Conservation (phyloP, 495 filamentous ascomycete species). For the Glutinoglossum americanum region DNA sequence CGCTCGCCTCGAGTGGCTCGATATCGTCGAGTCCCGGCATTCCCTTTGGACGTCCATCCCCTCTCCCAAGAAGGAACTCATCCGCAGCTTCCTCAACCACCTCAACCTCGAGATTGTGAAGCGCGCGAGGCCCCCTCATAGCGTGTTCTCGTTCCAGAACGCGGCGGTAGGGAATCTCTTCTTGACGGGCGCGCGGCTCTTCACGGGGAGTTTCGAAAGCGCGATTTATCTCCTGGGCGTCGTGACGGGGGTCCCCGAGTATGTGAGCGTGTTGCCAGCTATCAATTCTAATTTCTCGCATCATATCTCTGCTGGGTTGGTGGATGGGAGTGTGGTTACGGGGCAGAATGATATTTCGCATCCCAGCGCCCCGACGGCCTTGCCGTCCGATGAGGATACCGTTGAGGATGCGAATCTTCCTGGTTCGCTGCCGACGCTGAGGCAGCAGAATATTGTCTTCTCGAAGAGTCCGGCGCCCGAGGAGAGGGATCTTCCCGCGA, state of each 20-base stretch:
- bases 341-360: constrained; percentile 90
- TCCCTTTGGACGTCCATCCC: constrained; percentile 54
- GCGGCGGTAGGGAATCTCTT: constrained; percentile 92
- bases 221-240: constrained; percentile 64
- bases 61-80: constrained; percentile 71
- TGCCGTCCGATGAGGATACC: constrained; percentile 14
- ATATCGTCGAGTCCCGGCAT: constrained; percentile 66
- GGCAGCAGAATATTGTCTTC: constrained; percentile 59
- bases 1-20: constrained; percentile 59
- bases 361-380: constrained; percentile 31
- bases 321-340: constrained; percentile 56
- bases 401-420: constrained; percentile 80
- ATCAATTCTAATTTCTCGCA: constrained; percentile 88
- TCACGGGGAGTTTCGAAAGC: constrained; percentile 60
- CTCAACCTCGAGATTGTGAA: constrained; percentile 85
- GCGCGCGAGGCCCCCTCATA: constrained; percentile 47
- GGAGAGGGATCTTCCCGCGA: constrained; percentile 49
- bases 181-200: constrained; percentile 61
- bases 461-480: constrained; percentile 30
- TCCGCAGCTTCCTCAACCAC: constrained; percentile 71
- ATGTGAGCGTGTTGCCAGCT: constrained; percentile 62
- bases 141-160: constrained; percentile 67
- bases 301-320: constrained; percentile 71
- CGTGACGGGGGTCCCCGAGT: constrained; percentile 56
- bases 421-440: constrained; percentile 56